Base-by-base conservation (phyloP, 352 stramenopile species). In the Phytophthora brassicae region DNA sequence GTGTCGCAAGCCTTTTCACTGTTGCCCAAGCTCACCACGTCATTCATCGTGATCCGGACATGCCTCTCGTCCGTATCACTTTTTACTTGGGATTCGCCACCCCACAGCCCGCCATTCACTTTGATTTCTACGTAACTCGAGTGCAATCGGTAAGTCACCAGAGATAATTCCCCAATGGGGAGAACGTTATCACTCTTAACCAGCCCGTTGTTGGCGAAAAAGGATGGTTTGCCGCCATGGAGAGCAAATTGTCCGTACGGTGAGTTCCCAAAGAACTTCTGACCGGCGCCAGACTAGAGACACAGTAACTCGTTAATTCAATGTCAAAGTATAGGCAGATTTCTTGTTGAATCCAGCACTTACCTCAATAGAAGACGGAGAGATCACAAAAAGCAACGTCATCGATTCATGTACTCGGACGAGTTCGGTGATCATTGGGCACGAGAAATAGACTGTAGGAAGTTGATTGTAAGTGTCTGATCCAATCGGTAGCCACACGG, bases 211-310 rank as follows among this genome's bases (percentile, higher is more conserved):
- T 60, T 84, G 0, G 78, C 77, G 29, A 79, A 79, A 53, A 88
- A 87, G 1, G 70, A 72, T 2, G 81, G 78, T 24, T 79, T 85
- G n/a, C 75, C 78, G 11, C 66, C 74, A 41, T 83, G 76, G 22
- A 90, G 66, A 41, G 81, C 56, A 47, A 90, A 90, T 36, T 90
- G 81, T 3, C 78, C 81, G 51, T 90, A 86, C 24, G 80, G 81
- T 3, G 76, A 71, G 66, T 84, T 87, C 1, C 81, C 81, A 33
- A 90, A 90, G 61, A 90, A 87, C 54, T 88, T 90, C 56, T 90
- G 78, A 0, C 54, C 67, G 9, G 47, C 73, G 2, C 65, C 65
- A 41, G 24, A 9, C 75, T 83, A 31, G 11, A 26, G 31, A 17
- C 14, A 59, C 16, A n/a, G n/a, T n/a, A n/a, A n/a, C n/a, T n/a